These are phyloP conservation scores for Arachis hypogaea DNA, from an alignment of 306 rosid species.

Conservation along the genomic window DNA sequence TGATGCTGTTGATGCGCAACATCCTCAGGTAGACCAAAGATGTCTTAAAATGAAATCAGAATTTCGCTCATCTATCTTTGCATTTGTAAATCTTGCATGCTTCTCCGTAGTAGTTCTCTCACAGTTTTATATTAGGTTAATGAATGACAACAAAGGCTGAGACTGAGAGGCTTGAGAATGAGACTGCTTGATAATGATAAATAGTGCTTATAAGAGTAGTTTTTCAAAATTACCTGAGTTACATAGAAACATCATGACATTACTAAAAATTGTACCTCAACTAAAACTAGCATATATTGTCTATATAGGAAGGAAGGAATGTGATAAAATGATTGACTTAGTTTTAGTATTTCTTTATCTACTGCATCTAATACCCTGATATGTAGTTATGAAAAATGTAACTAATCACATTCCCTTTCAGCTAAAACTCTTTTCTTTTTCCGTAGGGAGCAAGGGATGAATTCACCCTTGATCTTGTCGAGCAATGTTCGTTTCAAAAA, in stretches of 20 bases:
- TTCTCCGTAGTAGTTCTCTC: slow-evolving; percentile 7
- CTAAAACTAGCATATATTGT: slow-evolving; percentile 20
- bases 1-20: slow-evolving; percentile 70
- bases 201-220: neutral
- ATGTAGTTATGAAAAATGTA: slow-evolving; percentile 13
- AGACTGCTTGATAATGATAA: neutral
- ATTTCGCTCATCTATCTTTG: slow-evolving; percentile 13
- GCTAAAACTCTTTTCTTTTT: slow-evolving; percentile 32
- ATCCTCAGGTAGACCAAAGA: slow-evolving; percentile 70
- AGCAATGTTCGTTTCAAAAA: slow-evolving; percentile 93
- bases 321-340: slow-evolving; percentile 9
- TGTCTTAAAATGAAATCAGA: slow-evolving; percentile 29
- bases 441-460: slow-evolving; percentile 83
- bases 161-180: slow-evolving; percentile 12
- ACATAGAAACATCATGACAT: neutral
- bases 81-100: neutral
- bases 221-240: neutral
- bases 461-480: slow-evolving; percentile 94
- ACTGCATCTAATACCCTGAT: slow-evolving; percentile 13
- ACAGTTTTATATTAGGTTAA: slow-evolving; percentile 15
- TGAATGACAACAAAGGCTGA: slow-evolving; percentile 21
- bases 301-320: slow-evolving; percentile 14
- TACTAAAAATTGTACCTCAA: slow-evolving; percentile 13
- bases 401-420: slow-evolving; percentile 11
- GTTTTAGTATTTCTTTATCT: slow-evolving; percentile 3